A percentile compares a stretch with the other conserved stretches of the same genome.
phyloP scores from a whole-genome alignment of 805 yeast species.

The Citeromyces matritensis region DNA sequence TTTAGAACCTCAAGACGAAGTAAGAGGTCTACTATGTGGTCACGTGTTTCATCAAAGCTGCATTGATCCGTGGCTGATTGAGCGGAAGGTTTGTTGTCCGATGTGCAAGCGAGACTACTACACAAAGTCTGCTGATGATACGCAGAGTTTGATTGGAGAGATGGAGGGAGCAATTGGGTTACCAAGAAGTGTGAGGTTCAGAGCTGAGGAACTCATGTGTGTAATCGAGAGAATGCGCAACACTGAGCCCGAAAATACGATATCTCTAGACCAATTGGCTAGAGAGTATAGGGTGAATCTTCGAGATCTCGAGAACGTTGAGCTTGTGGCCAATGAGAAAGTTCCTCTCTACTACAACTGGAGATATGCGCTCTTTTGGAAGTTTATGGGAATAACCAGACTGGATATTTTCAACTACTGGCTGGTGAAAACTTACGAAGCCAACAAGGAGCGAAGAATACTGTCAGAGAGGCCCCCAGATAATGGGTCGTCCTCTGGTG shows the following conservation, averaged over 20 bases:
- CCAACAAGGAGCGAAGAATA: no score
- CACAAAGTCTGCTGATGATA: slow-evolving; percentile 15
- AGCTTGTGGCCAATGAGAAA: slow-evolving; percentile 23
- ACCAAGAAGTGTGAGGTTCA: slow-evolving; percentile 9
- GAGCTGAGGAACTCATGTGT: slow-evolving; percentile 11
- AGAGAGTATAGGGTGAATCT: slow-evolving; percentile 20
- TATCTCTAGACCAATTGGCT: slow-evolving; percentile 20
- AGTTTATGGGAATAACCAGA: slow-evolving; percentile 35
- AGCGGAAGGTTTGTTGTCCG: slow-evolving; percentile 70
- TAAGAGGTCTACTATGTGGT: slow-evolving; percentile 67
- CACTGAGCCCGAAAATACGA: slow-evolving; percentile 2
- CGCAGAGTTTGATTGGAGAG: background rate
- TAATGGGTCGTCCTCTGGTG: no score
- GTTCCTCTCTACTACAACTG: slow-evolving; percentile 14
- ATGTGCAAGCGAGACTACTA: slow-evolving; percentile 64
- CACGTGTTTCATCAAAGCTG: slow-evolving; percentile 75
- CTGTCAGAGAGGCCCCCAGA: no score
- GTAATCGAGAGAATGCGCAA: slow-evolving; percentile 6
- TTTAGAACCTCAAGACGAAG: slow-evolving; percentile 44
- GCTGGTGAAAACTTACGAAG: slow-evolving; percentile 20
- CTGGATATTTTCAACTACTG: slow-evolving; percentile 36
- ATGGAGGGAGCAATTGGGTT: slow-evolving; percentile 1
- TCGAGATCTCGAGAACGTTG: slow-evolving; percentile 26
- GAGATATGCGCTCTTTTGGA: slow-evolving; percentile 28
- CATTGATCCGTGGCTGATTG: slow-evolving; percentile 69